Conservation (phyloP, 2,329 filamentous ascomycete species). For the Emergomyces africanus region DNA sequence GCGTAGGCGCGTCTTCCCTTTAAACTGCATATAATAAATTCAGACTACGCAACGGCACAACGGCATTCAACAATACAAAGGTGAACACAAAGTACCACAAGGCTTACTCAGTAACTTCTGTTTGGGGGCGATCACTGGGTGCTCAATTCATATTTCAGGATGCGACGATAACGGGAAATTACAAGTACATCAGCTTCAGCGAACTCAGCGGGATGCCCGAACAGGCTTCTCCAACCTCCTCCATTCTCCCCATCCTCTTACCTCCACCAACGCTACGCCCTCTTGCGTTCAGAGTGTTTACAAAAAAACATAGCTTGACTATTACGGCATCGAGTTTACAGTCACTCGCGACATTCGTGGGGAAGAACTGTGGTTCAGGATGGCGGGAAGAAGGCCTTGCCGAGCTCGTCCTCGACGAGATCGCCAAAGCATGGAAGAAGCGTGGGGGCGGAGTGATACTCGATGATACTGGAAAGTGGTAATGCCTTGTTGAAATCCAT, state of each 20-base stretch:
- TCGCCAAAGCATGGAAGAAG: conserved; percentile 84
- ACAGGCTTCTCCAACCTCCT: conserved; percentile 24
- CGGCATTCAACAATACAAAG: neutral
- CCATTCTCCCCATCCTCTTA: conserved; percentile 77
- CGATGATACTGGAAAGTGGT: conserved; percentile 59
- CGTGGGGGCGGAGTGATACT: conserved; percentile 82
- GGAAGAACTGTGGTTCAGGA: conserved; percentile 84
- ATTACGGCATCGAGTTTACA: conserved; percentile 78
- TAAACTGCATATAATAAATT: neutral
- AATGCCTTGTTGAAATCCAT: conserved; percentile 61
- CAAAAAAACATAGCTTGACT: conserved; percentile 92
- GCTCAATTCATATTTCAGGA: neutral
- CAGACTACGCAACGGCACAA: neutral
- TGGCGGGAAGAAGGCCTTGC: conserved; percentile 94
- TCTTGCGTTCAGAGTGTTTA: conserved; percentile 88
- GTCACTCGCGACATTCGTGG: conserved; percentile 76
- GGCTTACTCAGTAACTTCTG: neutral
- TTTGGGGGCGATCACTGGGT: too few species aligned
- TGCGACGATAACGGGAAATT: neutral
- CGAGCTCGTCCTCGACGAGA: conserved; percentile 83
- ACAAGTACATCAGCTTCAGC: neutral
- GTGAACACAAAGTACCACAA: neutral
- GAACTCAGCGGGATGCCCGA: conserved; percentile 9
- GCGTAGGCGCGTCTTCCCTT: neutral
- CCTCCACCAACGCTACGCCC: conserved; percentile 78